phyloP scores from a whole-genome alignment of 2,329 filamentous ascomycete species.

The Aureobasidium melanogenum region DNA sequence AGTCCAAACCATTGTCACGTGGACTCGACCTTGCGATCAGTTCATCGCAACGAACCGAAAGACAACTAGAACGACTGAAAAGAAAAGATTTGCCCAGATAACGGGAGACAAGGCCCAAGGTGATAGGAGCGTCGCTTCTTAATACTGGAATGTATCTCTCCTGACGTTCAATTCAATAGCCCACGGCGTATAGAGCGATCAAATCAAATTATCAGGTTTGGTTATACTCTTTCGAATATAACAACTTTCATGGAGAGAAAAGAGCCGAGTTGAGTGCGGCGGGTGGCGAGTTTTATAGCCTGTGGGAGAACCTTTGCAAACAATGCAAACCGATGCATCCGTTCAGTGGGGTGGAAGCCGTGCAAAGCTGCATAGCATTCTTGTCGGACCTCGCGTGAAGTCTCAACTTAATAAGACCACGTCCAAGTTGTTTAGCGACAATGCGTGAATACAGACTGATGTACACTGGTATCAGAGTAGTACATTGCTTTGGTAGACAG shows the following conservation, averaged over 20 bases:
- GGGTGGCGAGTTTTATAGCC: neutral
- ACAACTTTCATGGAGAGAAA: neutral
- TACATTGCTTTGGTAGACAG: neutral
- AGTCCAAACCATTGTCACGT: constrained; percentile 3
- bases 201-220: neutral
- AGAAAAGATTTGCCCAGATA: neutral
- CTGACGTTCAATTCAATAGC: neutral
- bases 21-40: constrained; percentile 1
- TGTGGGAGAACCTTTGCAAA: neutral
- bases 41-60: neutral
- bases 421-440: no score
- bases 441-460: neutral
- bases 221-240: no score
- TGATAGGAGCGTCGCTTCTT: neutral
- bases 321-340: neutral
- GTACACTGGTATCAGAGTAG: neutral
- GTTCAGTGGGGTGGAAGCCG: neutral
- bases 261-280: neutral
- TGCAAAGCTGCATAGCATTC: neutral
- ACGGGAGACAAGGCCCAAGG: constrained; percentile 6
- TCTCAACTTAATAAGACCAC: no score
- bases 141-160: neutral
- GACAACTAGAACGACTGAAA: neutral
- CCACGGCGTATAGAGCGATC: constrained; percentile 5
- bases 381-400: neutral